These are phyloP conservation scores for Candida xyloterini DNA, from an alignment of 805 yeast genomes.

Conservation along the genomic window DNA sequence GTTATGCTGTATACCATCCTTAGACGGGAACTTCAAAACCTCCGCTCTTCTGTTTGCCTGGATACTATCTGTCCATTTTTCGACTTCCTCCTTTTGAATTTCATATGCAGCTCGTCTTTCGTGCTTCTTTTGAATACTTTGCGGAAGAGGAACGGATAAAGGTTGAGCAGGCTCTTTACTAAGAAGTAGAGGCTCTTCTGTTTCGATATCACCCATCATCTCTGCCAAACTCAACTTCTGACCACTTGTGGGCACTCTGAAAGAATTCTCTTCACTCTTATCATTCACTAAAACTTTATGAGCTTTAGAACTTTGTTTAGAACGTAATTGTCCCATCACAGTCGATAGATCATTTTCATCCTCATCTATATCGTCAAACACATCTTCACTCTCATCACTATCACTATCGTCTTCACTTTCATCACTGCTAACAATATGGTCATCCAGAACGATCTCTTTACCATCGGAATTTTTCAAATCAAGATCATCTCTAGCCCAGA, in stretches of 20 bases:
- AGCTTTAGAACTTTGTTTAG: conserved; percentile 25
- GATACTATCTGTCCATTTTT: conserved; percentile 85
- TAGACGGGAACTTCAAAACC: conserved; percentile 72
- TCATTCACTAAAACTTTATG: conserved; percentile 49
- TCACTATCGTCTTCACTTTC: conserved; percentile 23
- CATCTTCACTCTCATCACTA: conserved; percentile 28
- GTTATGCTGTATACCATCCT: conserved; percentile 40
- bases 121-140: conserved; percentile 77
- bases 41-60: conserved; percentile 80
- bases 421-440: conserved; percentile 31
- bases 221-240: conserved; percentile 63
- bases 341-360: conserved; percentile 45
- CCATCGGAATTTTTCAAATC: conserved; percentile 34
- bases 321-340: conserved; percentile 30
- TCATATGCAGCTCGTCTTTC: conserved; percentile 91
- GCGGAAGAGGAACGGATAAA: conserved; percentile 78
- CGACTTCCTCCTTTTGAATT: conserved; percentile 79
- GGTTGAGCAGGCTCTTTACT: conserved; percentile 35
- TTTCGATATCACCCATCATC: conserved; percentile 65
- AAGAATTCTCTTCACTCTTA: conserved; percentile 65
- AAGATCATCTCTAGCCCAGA: conserved; percentile 79
- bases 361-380: conserved; percentile 27
- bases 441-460: conserved; percentile 22
- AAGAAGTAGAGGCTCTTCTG: conserved; percentile 49
- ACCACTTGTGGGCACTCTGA: conserved; percentile 59